These are phyloP conservation scores for Leccinum incarnatum DNA, from an alignment of 768 basidiomycete species.

Conservation along the genomic window DNA sequence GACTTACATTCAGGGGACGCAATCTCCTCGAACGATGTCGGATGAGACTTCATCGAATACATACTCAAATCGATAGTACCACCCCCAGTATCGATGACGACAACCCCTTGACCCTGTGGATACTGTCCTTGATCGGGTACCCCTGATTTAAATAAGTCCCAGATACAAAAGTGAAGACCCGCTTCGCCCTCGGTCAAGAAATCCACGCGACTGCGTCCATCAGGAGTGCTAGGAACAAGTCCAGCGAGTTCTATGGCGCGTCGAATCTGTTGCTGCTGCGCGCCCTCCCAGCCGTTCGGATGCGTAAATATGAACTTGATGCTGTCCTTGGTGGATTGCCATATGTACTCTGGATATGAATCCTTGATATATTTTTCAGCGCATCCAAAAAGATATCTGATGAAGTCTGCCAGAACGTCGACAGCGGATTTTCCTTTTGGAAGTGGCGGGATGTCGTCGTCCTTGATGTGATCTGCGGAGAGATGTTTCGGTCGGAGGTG, in stretches of 20 bases:
- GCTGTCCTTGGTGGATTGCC: constrained; percentile 38
- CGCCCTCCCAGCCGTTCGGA: constrained; percentile 63
- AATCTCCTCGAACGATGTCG: constrained; percentile 37
- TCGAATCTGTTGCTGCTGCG: constrained; percentile 53
- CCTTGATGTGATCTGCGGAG: constrained; percentile 1
- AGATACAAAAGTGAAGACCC: constrained; percentile 53
- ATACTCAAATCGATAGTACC: constrained; percentile 40
- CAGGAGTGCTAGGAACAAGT: constrained; percentile 39
- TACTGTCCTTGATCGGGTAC: constrained; percentile 5
- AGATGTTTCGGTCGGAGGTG: constrained; percentile 36
- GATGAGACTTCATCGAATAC: constrained; percentile 28
- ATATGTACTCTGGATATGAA: constrained; percentile 41
- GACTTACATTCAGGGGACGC: constrained; percentile 30
- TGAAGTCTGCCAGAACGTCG: constrained; percentile 44
- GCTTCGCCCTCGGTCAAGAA: constrained; percentile 64
- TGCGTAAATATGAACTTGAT: constrained; percentile 54
- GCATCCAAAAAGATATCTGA: constrained; percentile 43
- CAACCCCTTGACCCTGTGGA: constrained; percentile 30
- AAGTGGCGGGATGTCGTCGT: constrained; percentile 35
- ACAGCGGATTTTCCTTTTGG: constrained; percentile 37
- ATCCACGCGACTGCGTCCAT: constrained; percentile 40
- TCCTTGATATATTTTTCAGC: constrained; percentile 44
- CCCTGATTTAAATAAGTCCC: constrained; percentile 26
- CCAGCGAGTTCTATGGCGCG: constrained; percentile 49
- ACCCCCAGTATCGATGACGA: constrained; percentile 51